Conservation (phyloP, 2,329 filamentous ascomycete species). For the Penicillium rolfsii region DNA sequence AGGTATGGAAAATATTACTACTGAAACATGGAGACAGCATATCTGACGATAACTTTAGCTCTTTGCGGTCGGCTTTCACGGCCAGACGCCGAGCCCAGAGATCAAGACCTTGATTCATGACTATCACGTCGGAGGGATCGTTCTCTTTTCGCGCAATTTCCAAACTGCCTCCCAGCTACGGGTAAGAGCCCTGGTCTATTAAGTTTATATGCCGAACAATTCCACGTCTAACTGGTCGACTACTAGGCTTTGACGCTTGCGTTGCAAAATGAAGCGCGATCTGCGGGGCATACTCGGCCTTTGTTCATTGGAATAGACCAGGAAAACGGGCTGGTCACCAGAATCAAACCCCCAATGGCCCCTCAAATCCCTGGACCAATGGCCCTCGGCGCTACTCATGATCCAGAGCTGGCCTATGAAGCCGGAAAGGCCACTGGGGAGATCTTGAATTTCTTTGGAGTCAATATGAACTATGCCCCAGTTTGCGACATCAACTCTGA, state of each 20-base stretch:
- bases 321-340: constrained; percentile 51
- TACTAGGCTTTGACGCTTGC: constrained; percentile 35
- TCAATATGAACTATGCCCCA: constrained; percentile 54
- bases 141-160: constrained; percentile 51
- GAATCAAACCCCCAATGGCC: constrained; percentile 46
- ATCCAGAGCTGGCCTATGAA: constrained; percentile 39
- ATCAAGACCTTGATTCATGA: constrained; percentile 49
- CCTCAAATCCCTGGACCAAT: constrained; percentile 49
- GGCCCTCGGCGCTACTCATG: constrained; percentile 49
- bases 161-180: constrained; percentile 44
- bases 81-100: constrained; percentile 43
- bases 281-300: constrained; percentile 44
- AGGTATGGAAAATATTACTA: constrained; percentile 28
- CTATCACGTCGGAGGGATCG: constrained; percentile 47
- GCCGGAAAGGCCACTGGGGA: constrained; percentile 46
- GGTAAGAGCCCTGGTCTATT: constrained; percentile 18
- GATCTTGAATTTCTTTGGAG: constrained; percentile 43
- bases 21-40: not conserved
- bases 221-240: constrained; percentile 6
- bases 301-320: constrained; percentile 52
- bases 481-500: constrained; percentile 52
- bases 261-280: constrained; percentile 46
- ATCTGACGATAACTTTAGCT: constrained; percentile 36
- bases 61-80: constrained; percentile 51
- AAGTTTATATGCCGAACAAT: not conserved